These are phyloP conservation scores for Nitzschia palea DNA, from an alignment of 108 stramenopile genomes.

Conservation along the genomic window DNA sequence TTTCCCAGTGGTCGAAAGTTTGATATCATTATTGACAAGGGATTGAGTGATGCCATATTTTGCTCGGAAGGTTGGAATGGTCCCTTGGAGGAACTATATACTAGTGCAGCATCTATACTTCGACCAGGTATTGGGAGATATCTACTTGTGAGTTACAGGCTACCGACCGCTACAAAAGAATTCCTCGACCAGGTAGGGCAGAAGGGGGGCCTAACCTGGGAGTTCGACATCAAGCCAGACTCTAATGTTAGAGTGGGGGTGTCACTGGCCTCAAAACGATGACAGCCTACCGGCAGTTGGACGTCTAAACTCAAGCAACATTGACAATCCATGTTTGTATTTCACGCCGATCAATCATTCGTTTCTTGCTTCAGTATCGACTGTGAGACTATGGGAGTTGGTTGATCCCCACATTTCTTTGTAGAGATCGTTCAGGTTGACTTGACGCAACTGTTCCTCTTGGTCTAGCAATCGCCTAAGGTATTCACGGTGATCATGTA, in stretches of 20 bases:
- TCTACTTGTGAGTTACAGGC: slow-evolving; percentile 43
- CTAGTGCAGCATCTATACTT: slow-evolving; percentile 33
- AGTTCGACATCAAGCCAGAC: slow-evolving; percentile 21
- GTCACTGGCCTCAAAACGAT: slow-evolving; percentile 20
- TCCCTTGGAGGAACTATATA: slow-evolving; percentile 35
- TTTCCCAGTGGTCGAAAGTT: slow-evolving; percentile 21
- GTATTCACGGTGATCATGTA: slow-evolving; percentile 6
- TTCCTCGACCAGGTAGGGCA: slow-evolving; percentile 31
- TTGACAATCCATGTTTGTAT: too few species aligned
- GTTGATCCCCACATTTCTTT: slow-evolving; percentile 1
- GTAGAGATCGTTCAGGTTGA: background rate
- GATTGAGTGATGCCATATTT: slow-evolving; percentile 75
- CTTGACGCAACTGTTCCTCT: background rate
- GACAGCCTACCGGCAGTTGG: too few species aligned
- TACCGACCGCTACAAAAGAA: slow-evolving; percentile 32
- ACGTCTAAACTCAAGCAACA: too few species aligned
- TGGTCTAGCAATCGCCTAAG: slow-evolving; percentile 2
- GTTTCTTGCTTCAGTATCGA: too few species aligned
- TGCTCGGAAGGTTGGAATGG: slow-evolving; percentile 70
- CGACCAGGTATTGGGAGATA: slow-evolving; percentile 25
- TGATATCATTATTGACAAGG: slow-evolving; percentile 77
- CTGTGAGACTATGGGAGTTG: too few species aligned
- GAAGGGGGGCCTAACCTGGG: slow-evolving; percentile 34
- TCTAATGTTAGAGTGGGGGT: slow-evolving; percentile 18
- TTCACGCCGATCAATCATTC: too few species aligned